Percentiles rank a stretch among this genome's conserved stretches.
Conservation (phyloP, 192 early-diverging fungal species). For the Coemansia sp. region DNA sequence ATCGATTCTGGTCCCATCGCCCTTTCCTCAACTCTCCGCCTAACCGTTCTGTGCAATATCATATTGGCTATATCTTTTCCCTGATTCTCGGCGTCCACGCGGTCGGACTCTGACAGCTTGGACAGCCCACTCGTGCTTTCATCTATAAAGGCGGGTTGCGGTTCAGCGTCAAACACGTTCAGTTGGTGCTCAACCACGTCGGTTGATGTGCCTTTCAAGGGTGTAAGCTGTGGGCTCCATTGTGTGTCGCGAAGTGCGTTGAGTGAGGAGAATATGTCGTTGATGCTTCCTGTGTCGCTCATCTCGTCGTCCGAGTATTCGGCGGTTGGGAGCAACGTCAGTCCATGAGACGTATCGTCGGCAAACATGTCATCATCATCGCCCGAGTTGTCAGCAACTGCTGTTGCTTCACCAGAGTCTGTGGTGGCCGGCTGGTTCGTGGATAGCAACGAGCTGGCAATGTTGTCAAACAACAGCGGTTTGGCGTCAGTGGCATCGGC, state of each 20-base stretch:
- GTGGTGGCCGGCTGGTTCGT: background rate
- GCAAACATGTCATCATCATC: constrained; percentile 2
- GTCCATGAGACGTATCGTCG: constrained; percentile 5
- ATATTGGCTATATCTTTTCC: constrained; percentile 17
- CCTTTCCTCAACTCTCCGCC: background rate
- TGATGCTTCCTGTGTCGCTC: background rate
- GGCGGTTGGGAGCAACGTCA: constrained; percentile 25
- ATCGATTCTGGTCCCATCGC: background rate
- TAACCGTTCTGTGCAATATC: background rate
- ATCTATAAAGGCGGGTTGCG: too few species aligned
- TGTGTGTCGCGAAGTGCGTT: background rate
- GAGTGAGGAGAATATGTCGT: constrained; percentile 6
- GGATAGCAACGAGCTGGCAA: constrained; percentile 4
- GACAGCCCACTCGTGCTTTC: too few species aligned
- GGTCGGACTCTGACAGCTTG: constrained; percentile 14
- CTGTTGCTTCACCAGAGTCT: background rate
- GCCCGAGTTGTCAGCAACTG: background rate
- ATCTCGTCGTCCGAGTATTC: constrained; percentile 18
- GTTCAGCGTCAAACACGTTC: too few species aligned
- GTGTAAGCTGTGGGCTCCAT: background rate
- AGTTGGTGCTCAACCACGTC: background rate
- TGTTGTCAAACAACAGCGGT: constrained; percentile 3
- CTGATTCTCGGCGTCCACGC: constrained; percentile 51
- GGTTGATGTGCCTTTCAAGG: background rate
- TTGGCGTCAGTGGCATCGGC: background rate